A percentile compares a stretch with the other conserved stretches of the same genome.
Evolutionary conservation across 2,329 filamentous ascomycete species (phyloP).

Genomic region (Rutstroemia sp.): DNA sequence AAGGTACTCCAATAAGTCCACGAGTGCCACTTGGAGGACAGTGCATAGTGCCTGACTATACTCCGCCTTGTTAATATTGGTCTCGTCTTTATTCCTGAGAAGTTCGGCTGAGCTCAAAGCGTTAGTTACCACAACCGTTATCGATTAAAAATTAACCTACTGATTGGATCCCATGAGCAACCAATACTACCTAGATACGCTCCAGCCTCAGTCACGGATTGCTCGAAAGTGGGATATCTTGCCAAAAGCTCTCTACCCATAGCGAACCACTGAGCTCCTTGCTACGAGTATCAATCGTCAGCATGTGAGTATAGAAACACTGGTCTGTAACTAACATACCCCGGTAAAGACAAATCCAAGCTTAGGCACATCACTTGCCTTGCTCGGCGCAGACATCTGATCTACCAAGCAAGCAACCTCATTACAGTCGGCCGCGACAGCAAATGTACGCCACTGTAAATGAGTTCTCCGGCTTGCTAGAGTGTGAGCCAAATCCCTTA

Average conservation of each 20-base stretch:
- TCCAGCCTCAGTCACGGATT: background rate
- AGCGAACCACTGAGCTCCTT: conserved; percentile 15
- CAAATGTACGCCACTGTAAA: conserved; percentile 5
- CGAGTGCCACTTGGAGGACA: conserved; percentile 38
- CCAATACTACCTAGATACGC: background rate
- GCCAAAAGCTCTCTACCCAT: conserved; percentile 14
- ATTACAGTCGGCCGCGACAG: background rate
- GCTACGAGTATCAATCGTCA: background rate
- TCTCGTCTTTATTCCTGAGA: background rate
- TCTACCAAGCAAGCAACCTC: background rate
- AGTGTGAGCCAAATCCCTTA: conserved; percentile 7
- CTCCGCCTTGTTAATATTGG: conserved; percentile 18
- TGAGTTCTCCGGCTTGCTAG: background rate
- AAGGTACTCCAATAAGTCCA: conserved; percentile 35
- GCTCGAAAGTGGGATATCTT: background rate
- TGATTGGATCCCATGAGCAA: background rate
- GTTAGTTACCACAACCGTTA: no score
- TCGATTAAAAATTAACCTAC: no score
- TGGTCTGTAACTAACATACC: background rate
- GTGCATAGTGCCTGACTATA: conserved; percentile 35
- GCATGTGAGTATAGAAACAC: background rate
- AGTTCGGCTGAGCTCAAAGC: background rate
- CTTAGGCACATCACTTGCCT: background rate
- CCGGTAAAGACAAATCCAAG: conserved; percentile 13
- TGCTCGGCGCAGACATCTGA: background rate